phyloP scores from a whole-genome alignment of 371 early-diverging fungal species.

The Mortierella sp. region DNA sequence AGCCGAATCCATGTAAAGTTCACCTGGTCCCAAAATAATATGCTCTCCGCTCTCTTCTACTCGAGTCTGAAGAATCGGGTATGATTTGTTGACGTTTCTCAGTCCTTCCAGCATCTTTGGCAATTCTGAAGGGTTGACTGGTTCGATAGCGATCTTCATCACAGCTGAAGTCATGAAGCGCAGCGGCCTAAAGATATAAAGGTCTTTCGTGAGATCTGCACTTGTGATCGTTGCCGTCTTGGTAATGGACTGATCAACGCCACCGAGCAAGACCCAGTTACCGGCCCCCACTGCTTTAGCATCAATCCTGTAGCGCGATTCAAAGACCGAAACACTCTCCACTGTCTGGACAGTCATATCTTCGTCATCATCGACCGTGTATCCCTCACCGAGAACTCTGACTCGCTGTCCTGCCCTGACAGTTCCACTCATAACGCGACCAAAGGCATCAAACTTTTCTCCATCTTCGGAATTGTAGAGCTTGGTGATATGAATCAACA shows the following conservation, averaged over 20 bases:
- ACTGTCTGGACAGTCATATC: conserved; percentile 93
- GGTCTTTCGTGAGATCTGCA: conserved; percentile 69
- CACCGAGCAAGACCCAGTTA: conserved; percentile 91
- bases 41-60: conserved; percentile 99
- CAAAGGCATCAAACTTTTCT: conserved; percentile 89
- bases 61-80: conserved; percentile 92
- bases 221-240: conserved; percentile 95
- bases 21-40: conserved; percentile 93
- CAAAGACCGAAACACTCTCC: conserved; percentile 78
- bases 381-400: conserved; percentile 93
- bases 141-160: conserved; percentile 96
- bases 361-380: conserved; percentile 94
- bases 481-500: conserved; percentile 94
- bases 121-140: conserved; percentile 95
- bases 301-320: conserved; percentile 90
- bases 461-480: conserved; percentile 89
- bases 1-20: conserved; percentile 96
- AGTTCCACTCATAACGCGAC: conserved; percentile 93
- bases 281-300: conserved; percentile 87
- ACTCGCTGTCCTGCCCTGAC: conserved; percentile 83
- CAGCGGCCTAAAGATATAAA: conserved; percentile 89
- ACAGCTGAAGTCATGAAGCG: conserved; percentile 88
- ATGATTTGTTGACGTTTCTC: conserved; percentile 94
- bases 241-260: conserved; percentile 92
- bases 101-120: conserved; percentile 98